Conservation (phyloP, 768 basidiomycete genomes). For the Boletus tomentosulus region DNA sequence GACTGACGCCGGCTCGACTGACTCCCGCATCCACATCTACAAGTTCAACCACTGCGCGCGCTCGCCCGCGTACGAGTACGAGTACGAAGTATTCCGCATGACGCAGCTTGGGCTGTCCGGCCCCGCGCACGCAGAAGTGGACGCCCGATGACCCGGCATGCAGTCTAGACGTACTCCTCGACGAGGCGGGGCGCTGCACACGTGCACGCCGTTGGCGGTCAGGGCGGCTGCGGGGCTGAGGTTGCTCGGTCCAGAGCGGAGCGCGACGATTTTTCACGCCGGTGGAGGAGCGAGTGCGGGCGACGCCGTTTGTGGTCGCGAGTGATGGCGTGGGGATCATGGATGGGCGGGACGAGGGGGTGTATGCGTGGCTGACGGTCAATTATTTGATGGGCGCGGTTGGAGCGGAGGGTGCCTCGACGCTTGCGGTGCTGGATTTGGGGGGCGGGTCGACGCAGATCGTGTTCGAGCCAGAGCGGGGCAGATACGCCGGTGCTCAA, state of each 20-base stretch:
- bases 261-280: slow-evolving; percentile 70
- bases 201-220: slow-evolving; percentile 84
- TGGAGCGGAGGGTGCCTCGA: slow-evolving; percentile 53
- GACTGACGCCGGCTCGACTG: slow-evolving; percentile 98
- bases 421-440: slow-evolving; percentile 91
- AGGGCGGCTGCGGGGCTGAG: slow-evolving; percentile 91
- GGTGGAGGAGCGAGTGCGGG: slow-evolving; percentile 56
- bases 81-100: slow-evolving; percentile 86
- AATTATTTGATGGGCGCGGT: slow-evolving; percentile 87
- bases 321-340: slow-evolving; percentile 77
- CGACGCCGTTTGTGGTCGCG: slow-evolving; percentile 69
- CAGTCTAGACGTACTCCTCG: slow-evolving; percentile 73
- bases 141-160: slow-evolving; percentile 68
- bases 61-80: slow-evolving; percentile 82
- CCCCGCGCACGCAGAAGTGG: slow-evolving; percentile 33
- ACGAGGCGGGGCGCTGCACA: slow-evolving; percentile 60
- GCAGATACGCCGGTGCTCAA: slow-evolving; percentile 39
- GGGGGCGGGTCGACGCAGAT: slow-evolving; percentile 98
- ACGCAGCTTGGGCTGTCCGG: slow-evolving; percentile 75
- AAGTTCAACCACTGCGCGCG: slow-evolving; percentile 91
- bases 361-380: slow-evolving; percentile 98
- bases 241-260: slow-evolving; percentile 58
- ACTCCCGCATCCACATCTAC: slow-evolving; percentile 96
- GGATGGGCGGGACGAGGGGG: slow-evolving; percentile 95
- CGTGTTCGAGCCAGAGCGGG: slow-evolving; percentile 82